Evolutionary conservation across 257 asterid species (phyloP), one percentile per base, ranked within the genome.

Genomic region (Sherardia arvensis): DNA sequence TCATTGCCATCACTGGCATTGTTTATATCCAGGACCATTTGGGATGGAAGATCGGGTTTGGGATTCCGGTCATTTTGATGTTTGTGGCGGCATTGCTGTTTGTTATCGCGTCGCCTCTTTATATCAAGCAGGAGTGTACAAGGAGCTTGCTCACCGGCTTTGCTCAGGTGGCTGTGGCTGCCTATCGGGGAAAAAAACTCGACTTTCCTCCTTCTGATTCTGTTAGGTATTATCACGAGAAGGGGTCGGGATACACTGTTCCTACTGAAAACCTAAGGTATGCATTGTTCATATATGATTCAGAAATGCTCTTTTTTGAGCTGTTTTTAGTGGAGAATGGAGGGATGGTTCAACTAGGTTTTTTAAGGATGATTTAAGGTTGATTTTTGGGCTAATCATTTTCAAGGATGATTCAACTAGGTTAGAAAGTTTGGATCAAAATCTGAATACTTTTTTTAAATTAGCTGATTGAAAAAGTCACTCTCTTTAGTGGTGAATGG

Each of bases 1-100:
- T 87, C 32, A 68, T 85, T 47, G 86, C 94, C 3, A 33, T 85
- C 17, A 81, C 88, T 0, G 86, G 78, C 26, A 61, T 87, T 48
- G 94, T 83, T 4, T 85, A 85, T 40, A 60, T 87, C 36, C 94
- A 87, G 76, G 95, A 81, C 2, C 81, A 80, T 22, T 21, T 73
- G 65, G 94, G 95, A 36, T 85, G 88, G 87, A 79, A 76, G 71
- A 69, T 87, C 3, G 94, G 91, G 0, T 87, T 85, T 40, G 95
- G 84, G 0, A 76, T 83, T 27, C 88, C 94, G 7, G 91, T 76
- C 17, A 17, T 85, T 0, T 71, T 87, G 8, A 85, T 85, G 90
- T 59, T 83, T 4, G 49, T 78, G 61, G 69, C 87, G n/a, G 76
- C 75, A 66, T 15, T 83, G 29, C 64, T 79, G 22, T 83, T 83